A percentile compares a stretch with the other conserved stretches of the same genome.
phyloP scores from a whole-genome alignment of 2,329 filamentous ascomycete species.

The Ophiostoma novo-ulmi region DNA sequence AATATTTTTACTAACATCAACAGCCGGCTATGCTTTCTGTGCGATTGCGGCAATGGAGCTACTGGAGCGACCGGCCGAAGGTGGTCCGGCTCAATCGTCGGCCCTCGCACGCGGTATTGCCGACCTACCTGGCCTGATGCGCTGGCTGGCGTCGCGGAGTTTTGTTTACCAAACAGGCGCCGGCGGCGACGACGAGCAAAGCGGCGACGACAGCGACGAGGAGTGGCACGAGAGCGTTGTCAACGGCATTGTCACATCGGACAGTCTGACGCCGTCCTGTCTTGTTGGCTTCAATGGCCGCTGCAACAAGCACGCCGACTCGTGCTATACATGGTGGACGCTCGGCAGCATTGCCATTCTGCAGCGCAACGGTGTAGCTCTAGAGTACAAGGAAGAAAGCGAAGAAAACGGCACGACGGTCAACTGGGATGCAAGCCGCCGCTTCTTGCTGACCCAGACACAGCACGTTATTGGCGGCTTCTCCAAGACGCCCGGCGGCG shows the following conservation, averaged over 20 bases:
- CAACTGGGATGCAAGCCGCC: conserved; percentile 56
- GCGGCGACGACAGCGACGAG: conserved; percentile 42
- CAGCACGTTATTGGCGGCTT: conserved; percentile 83
- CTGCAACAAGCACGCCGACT: conserved; percentile 86
- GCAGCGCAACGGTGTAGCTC: conserved; percentile 22
- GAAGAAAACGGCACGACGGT: conserved; percentile 42
- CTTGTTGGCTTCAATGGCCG: conserved; percentile 77
- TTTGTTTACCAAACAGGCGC: conserved; percentile 52
- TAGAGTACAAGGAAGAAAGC: conserved; percentile 51
- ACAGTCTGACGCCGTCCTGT: conserved; percentile 30
- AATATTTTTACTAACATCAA: not conserved
- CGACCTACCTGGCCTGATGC: conserved; percentile 36
- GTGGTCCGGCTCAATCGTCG: conserved; percentile 30
- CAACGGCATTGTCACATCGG: conserved; percentile 1
- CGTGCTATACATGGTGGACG: conserved; percentile 95
- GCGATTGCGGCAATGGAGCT: conserved; percentile 73
- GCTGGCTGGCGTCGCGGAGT: conserved; percentile 56
- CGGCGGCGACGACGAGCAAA: conserved; percentile 41
- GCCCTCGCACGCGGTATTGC: conserved; percentile 38
- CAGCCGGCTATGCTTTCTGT: conserved; percentile 88
- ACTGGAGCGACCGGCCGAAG: conserved; percentile 56
- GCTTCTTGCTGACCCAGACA: conserved; percentile 77
- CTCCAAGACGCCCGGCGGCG: conserved; percentile 62
- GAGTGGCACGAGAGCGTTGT: conserved; percentile 33
- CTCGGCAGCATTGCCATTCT: conserved; percentile 54